Evolutionary conservation across 192 early-diverging fungal genomes (phyloP), one percentile per base, ranked within the genome.

Genomic region (Backusella tarrabulga): DNA sequence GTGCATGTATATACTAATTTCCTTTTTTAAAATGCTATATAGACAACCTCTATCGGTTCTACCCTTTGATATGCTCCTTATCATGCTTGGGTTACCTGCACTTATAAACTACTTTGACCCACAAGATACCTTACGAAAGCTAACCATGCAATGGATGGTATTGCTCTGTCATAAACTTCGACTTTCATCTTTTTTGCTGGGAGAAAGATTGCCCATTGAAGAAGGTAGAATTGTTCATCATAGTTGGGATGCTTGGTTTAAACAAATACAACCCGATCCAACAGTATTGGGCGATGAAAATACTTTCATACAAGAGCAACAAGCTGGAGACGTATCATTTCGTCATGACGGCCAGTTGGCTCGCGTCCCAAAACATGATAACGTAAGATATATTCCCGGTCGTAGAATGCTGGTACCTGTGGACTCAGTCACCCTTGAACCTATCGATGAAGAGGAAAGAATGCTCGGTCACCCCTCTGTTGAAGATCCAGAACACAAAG

Each of bases 351-450:
- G 86, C 6, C 85, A 88, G 14, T 89, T 92, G 72, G 83, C 93
- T 74, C 89, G 96, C 12, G 97, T 92, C 3, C 98, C 98, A 6
- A 91, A 91, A 35, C 85, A 90, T 38, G 96, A 99, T 77, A 91
- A 89, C 3, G 88, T 97, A 21, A 90, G 91, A 14, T 86, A 96
- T 6, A 86, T 95, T 52, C 93, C 90, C 14, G 90, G 92, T 6
- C 86, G 92, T 5, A 81, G 88, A 54, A 95, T 98, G 90, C 83
- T 98, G 54, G 88, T 98, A 15, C 95, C 92, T 12, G 85, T 94
- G 14, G 88, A 92, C 35, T 83, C 80, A 1, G 21, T 54, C 68
- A 66, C 81, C 36, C 89, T 91, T 14, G 71, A 77, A 1, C 88
- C 92, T 21, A 41, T 85, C 5, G 83, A 91, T 68, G 77, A 82